phyloP scores from a whole-genome alignment of 257 asterid species.

The Nemophila menziesii region DNA sequence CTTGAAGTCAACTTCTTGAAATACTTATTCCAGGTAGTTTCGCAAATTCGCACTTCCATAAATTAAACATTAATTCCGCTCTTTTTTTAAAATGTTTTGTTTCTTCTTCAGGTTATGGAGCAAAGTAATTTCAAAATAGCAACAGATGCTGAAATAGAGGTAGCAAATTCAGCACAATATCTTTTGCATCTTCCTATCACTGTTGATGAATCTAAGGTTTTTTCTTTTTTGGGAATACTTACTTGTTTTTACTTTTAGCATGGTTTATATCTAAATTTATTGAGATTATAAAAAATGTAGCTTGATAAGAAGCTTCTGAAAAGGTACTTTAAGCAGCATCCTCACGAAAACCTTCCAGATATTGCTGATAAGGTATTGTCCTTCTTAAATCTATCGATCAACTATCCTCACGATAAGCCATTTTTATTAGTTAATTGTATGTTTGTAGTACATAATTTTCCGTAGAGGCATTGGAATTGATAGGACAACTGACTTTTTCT shows the following conservation, averaged over 20 bases:
- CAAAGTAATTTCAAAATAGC: slow-evolving; percentile 91
- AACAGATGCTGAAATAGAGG: slow-evolving; percentile 74
- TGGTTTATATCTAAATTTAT: neutral
- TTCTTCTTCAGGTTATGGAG: slow-evolving; percentile 53
- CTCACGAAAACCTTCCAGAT: slow-evolving; percentile 72
- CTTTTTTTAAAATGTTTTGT: neutral
- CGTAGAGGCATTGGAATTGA: slow-evolving; percentile 95
- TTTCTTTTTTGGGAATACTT: neutral
- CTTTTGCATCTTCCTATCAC: slow-evolving; percentile 90
- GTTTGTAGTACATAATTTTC: slow-evolving; percentile 60
- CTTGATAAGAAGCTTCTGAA: slow-evolving; percentile 75
- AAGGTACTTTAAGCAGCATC: slow-evolving; percentile 64
- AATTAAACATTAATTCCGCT: no score
- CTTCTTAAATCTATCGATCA: slow-evolving; percentile 2
- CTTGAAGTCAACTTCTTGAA: slow-evolving; percentile 83
- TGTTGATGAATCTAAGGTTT: slow-evolving; percentile 90
- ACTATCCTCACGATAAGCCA: no score
- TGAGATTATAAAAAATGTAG: slow-evolving; percentile 28
- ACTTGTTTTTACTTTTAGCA: neutral
- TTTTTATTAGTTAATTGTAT: neutral
- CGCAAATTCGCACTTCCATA: neutral
- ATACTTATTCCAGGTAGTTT: slow-evolving; percentile 68
- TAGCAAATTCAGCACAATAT: slow-evolving; percentile 88
- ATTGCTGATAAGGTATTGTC: slow-evolving; percentile 73
- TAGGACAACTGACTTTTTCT: slow-evolving; percentile 70